Percentiles rank a stretch among this genome's conserved stretches.
Conservation (phyloP, 306 rosid genomes). For the Gastrolobium villosum region DNA sequence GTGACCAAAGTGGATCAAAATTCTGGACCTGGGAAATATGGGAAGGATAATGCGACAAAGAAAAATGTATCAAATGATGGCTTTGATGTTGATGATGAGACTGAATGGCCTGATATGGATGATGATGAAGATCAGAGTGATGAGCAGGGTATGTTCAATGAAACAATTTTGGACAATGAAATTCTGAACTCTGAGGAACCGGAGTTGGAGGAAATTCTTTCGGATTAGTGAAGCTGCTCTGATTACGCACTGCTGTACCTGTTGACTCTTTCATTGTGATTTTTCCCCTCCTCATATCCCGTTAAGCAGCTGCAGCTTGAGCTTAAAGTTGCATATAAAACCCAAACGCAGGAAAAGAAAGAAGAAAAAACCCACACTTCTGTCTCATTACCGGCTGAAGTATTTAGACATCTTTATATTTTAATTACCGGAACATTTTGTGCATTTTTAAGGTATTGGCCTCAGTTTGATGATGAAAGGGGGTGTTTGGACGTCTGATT, state of each 20-base stretch:
- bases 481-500: constrained; percentile 25
- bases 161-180: constrained; percentile 74
- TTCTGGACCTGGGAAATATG: constrained; percentile 60
- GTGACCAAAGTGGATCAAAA: constrained; percentile 56
- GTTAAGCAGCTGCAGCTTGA: constrained; percentile 41
- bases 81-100: constrained; percentile 63
- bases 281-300: constrained; percentile 23
- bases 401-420: constrained; percentile 10
- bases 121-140: constrained; percentile 80
- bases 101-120: constrained; percentile 73
- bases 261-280: constrained; percentile 37
- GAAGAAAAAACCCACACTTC: not conserved
- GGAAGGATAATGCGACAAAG: constrained; percentile 60
- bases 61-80: constrained; percentile 59
- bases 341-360: constrained; percentile 25
- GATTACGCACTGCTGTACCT: constrained; percentile 35
- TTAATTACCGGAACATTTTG: constrained; percentile 37
- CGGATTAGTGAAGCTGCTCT: constrained; percentile 66
- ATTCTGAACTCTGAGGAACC: constrained; percentile 71
- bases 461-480: constrained; percentile 44
- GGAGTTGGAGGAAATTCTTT: constrained; percentile 89
- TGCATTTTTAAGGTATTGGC: constrained; percentile 34
- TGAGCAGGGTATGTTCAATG: constrained; percentile 55
- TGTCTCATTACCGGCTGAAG: constrained; percentile 35
- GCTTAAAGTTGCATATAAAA: constrained; percentile 46